Base-by-base conservation (phyloP, 495 filamentous ascomycete genomes). In the Penicillium ucsense region DNA sequence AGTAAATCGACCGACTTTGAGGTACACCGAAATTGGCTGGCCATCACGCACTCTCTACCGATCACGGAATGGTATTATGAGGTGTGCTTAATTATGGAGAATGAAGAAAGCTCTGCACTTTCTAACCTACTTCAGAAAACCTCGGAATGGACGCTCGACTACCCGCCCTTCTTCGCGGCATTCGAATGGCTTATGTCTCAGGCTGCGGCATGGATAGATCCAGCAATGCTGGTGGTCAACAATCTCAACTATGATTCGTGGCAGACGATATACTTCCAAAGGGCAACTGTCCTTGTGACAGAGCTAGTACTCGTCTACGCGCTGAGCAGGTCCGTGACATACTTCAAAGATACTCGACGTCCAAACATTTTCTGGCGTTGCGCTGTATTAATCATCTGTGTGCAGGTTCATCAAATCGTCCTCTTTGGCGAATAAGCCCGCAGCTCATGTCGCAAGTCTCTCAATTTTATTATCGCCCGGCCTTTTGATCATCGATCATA, bases 1-100 rank as follows among this genome's bases (percentile, higher is more conserved):
- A 97, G 92, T 73, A 96, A 92, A 73, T 96, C 92, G n/a, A 97
- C 91, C 51, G 92, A 98, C 63, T 98, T 96, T 56, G 92, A 97
- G 62, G 92, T 96, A 45, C 92, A 97, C 66, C 84, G 92, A 45
- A 97, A 96, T 69, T 98, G 92, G 92, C 78, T 98, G 31, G 91
- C 92, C 46, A 86, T 95, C 46, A 95, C 92, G 3, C 76, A 94
- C 68, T 95, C 85, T 29, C 73, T 95, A 32, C 88, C 92, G 1
- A 72, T 89, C 34, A 78, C 86, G 70, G 76, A 92, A 59, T 98
- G 91, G 91, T 96, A 96, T 71, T 92, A 82, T 57, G 92, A 98
- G 70, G 81, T 84, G 70, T 47, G 59, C 48, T 30, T 34, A 30
- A 20, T 20, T 49, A 10, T 8, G 35, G 39, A 20, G 38, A 29